phyloP scores from a whole-genome alignment of 1,139 yeast genomes.

The Maudiozyma humilis region DNA sequence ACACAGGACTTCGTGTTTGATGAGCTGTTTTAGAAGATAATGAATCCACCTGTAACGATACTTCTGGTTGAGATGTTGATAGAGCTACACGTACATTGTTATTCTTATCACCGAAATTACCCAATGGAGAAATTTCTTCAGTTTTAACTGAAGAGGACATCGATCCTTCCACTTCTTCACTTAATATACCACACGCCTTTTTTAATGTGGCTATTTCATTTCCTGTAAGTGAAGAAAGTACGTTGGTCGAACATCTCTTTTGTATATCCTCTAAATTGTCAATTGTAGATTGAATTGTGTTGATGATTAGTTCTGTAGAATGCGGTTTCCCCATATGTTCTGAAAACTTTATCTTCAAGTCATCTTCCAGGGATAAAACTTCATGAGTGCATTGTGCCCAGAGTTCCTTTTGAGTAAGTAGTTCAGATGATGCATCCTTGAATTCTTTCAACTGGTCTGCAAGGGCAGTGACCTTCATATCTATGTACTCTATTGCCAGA shows the following conservation, averaged over 20 bases:
- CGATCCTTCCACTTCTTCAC: not conserved
- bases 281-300: constrained; percentile 14
- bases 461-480: constrained; percentile 15
- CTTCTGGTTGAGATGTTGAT: no score
- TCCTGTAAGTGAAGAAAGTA: constrained; percentile 3
- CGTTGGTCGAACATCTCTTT: not conserved
- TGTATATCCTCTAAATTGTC: constrained; percentile 9
- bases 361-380: constrained; percentile 18
- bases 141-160: no score
- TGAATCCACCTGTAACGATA: no score
- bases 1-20: no score
- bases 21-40: no score
- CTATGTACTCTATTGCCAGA: constrained; percentile 14
- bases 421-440: constrained; percentile 17
- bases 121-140: no score
- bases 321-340: constrained; percentile 4
- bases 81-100: no score
- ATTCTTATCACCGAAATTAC: no score
- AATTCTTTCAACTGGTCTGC: constrained; percentile 18
- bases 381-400: constrained; percentile 21
- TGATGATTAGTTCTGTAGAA: constrained; percentile 8
- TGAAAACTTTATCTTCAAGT: constrained; percentile 10
- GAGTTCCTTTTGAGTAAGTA: constrained; percentile 13
- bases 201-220: constrained; percentile 6
- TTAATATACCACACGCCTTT: constrained; percentile 4